These are phyloP conservation scores for Atalantia buxifolia DNA, from an alignment of 345 rosid species.

Conservation along the genomic window DNA sequence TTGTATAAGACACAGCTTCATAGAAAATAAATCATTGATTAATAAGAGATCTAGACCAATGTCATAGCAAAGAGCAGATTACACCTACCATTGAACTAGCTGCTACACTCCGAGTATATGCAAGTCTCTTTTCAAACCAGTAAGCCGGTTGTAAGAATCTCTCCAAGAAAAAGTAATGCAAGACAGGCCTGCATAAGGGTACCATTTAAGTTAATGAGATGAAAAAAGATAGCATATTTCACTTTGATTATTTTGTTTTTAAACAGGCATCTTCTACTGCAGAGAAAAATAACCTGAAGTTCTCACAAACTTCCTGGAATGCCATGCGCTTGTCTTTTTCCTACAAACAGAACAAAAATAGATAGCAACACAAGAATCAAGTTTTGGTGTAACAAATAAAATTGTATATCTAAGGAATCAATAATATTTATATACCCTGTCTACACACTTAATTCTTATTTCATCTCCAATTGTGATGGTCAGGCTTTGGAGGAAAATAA, in stretches of 20 bases:
- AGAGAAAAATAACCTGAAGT: conserved; percentile 66
- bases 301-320: conserved; percentile 75
- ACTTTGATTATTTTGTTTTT: background rate
- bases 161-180: conserved; percentile 94
- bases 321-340: conserved; percentile 85
- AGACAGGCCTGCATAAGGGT: conserved; percentile 73
- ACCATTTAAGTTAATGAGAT: conserved; percentile 14
- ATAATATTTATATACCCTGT: background rate
- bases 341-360: conserved; percentile 28
- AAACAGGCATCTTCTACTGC: background rate
- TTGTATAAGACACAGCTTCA: background rate
- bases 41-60: conserved; percentile 3
- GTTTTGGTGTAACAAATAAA: background rate
- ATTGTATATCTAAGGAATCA: background rate
- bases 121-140: conserved; percentile 99
- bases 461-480: background rate
- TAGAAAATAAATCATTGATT: background rate
- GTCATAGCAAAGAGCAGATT: background rate
- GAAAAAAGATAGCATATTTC: background rate
- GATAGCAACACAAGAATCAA: background rate
- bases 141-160: conserved; percentile 87
- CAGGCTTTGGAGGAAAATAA: background rate
- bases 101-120: conserved; percentile 91
- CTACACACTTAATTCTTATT: background rate
- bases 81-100: conserved; percentile 88